Conservation (phyloP, 768 basidiomycete species). For the Phlegmacium glaucopus region DNA sequence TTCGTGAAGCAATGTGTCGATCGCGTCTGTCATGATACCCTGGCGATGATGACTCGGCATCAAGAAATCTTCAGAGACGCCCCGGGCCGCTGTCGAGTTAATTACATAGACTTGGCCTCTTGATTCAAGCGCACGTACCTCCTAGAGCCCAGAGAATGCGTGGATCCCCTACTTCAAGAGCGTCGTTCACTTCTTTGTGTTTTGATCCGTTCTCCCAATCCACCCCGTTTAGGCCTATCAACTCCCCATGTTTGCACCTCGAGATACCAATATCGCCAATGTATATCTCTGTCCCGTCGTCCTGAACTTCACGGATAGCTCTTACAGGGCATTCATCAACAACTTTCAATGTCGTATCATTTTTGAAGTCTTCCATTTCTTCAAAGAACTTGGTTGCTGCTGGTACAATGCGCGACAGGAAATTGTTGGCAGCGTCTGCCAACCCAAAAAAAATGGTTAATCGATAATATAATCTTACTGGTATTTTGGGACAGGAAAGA, state of each 20-base stretch:
- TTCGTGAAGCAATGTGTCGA: slow-evolving; percentile 45
- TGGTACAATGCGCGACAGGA: slow-evolving; percentile 19
- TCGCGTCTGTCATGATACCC: slow-evolving; percentile 61
- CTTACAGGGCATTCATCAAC: slow-evolving; percentile 45
- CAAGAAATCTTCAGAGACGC: slow-evolving; percentile 29
- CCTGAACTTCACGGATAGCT: slow-evolving; percentile 46
- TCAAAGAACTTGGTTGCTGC: slow-evolving; percentile 24
- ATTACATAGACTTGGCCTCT: not conserved
- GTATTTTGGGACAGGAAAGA: not conserved
- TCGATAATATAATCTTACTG: not conserved
- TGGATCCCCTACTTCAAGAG: slow-evolving; percentile 43
- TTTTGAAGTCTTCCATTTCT: slow-evolving; percentile 24
- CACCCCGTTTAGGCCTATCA: slow-evolving; percentile 20
- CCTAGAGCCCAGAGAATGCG: slow-evolving; percentile 38
- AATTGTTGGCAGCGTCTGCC: slow-evolving; percentile 25
- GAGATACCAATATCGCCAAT: slow-evolving; percentile 42
- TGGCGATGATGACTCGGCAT: slow-evolving; percentile 22
- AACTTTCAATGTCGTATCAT: slow-evolving; percentile 19
- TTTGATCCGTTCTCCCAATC: slow-evolving; percentile 35
- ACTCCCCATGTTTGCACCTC: slow-evolving; percentile 29
- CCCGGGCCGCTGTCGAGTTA: not conserved
- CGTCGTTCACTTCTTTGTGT: slow-evolving; percentile 35
- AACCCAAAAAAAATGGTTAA: not conserved
- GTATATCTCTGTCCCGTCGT: slow-evolving; percentile 48
- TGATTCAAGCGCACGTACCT: slow-evolving; percentile 11